Evolutionary conservation across 345 rosid species (phyloP).

Genomic region (Microcos paniculata): DNA sequence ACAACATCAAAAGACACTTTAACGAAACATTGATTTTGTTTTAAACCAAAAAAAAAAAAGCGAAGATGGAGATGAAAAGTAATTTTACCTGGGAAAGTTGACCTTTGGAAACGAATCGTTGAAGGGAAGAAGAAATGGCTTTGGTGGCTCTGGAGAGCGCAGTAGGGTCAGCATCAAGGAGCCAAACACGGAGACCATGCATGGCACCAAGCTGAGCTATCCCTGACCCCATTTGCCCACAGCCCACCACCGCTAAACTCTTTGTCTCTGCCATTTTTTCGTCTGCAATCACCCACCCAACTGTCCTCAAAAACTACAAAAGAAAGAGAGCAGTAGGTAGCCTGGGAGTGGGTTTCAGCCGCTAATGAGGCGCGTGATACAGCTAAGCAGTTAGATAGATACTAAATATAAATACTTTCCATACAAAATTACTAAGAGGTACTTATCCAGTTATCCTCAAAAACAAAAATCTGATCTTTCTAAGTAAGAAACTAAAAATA

Average conservation of each 20-base stretch:
- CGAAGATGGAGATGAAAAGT: background rate
- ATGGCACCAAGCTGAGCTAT: slow-evolving; percentile 84
- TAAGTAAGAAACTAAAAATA: too few relatives aligned
- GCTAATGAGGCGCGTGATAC: background rate
- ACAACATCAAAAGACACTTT: background rate
- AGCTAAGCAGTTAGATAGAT: background rate
- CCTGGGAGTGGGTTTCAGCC: background rate
- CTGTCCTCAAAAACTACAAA: background rate
- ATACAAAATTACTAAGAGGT: too few relatives aligned
- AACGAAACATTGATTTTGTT: too few relatives aligned
- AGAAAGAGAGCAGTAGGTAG: too few relatives aligned
- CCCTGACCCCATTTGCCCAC: slow-evolving; percentile 98
- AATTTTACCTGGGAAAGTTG: slow-evolving; percentile 51
- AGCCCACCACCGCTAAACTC: slow-evolving; percentile 69
- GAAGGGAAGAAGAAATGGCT: slow-evolving; percentile 54
- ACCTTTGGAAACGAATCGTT: slow-evolving; percentile 66
- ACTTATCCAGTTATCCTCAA: background rate
- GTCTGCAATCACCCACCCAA: background rate
- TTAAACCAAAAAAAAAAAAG: background rate
- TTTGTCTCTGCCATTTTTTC: slow-evolving; percentile 42
- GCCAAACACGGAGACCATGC: slow-evolving; percentile 61
- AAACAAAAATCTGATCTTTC: too few relatives aligned
- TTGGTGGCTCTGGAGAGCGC: slow-evolving; percentile 65
- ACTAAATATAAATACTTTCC: too few relatives aligned
- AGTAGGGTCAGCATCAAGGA: slow-evolving; percentile 56